Evolutionary conservation across 2,329 filamentous ascomycete genomes (phyloP).

Genomic region (Triangularia setosa): DNA sequence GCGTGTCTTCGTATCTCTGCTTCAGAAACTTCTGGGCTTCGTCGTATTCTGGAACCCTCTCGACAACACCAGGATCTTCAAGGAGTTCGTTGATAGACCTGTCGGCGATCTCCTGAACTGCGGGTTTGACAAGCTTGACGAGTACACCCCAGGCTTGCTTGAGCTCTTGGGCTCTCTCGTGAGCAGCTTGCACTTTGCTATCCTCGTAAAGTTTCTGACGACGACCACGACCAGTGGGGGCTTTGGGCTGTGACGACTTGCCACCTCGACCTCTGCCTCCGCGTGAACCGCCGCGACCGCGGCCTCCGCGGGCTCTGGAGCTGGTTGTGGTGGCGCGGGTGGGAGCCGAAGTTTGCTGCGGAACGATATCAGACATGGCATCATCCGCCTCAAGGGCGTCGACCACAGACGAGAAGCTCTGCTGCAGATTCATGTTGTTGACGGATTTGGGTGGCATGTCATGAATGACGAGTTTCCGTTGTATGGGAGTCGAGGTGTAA

Average conservation of each 20-base stretch:
- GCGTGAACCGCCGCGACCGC: slow-evolving; percentile 28
- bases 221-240: slow-evolving; percentile 41
- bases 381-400: slow-evolving; percentile 19
- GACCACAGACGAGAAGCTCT: slow-evolving; percentile 10
- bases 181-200: slow-evolving; percentile 52
- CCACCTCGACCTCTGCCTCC: slow-evolving; percentile 26
- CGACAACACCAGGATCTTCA: slow-evolving; percentile 49
- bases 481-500: background rate
- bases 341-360: slow-evolving; percentile 30
- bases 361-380: slow-evolving; percentile 16
- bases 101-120: slow-evolving; percentile 62
- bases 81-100: slow-evolving; percentile 55
- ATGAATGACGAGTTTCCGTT: background rate
- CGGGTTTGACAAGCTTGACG: slow-evolving; percentile 58
- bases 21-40: slow-evolving; percentile 51
- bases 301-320: slow-evolving; percentile 31
- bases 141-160: slow-evolving; percentile 63
- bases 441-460: background rate
- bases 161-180: slow-evolving; percentile 62
- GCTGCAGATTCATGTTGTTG: slow-evolving; percentile 7
- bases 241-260: slow-evolving; percentile 34
- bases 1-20: slow-evolving; percentile 34
- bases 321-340: slow-evolving; percentile 23
- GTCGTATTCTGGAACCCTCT: slow-evolving; percentile 50
- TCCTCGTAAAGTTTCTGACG: slow-evolving; percentile 55